Base-by-base conservation (phyloP, 306 rosid genomes). In the Castanea sativa region DNA sequence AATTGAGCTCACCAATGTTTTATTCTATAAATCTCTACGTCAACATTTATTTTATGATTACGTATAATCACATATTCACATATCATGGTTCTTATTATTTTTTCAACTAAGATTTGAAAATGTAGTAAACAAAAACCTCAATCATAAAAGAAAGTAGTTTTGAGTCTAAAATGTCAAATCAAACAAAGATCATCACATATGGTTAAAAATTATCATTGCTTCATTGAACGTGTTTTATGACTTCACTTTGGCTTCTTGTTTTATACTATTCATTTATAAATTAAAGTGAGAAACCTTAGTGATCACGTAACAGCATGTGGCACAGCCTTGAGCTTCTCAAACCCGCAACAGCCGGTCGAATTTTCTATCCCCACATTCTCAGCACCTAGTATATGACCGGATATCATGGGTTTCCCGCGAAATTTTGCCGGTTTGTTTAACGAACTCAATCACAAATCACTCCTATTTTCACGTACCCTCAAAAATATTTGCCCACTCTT, bases 351-450 rank as follows among this genome's bases (percentile, higher is more conserved):
- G 80, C 84, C 85, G 89, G 87, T 78, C 23, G 68, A 14, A 70
- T 9, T 19, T 13, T 35, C 10, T 8, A 12, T n/a, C 21, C 41
- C 78, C 13, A 29, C 73, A 20, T 65, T 15, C 71, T 80, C 51
- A 76, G 76, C 72, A 67, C 67, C 63, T 33, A 77, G 12, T 71
- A 77, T 25, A 55, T 23, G 60, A 81, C 81, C 90, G 89, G 80
- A 64, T 77, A 74, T 83, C 84, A 57, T 20, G 87, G 83, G 80
- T 87, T 88, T 88, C 90, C 91, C 89, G 91, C 89, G 71, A 83
- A 87, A 90, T 74, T 74, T 75, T 55, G 80, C 78, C 82, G 85
- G 82, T 87, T 60, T 55, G 72, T 74, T 84, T 71, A 78, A 43
- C 71, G 61, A 33, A 73, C 78, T 18, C 35, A 69, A 78, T 73